Evolutionary conservation across 2,329 filamentous ascomycete genomes (phyloP), one percentile per base, ranked within the genome.

Genomic region (Aspergillus felis): DNA sequence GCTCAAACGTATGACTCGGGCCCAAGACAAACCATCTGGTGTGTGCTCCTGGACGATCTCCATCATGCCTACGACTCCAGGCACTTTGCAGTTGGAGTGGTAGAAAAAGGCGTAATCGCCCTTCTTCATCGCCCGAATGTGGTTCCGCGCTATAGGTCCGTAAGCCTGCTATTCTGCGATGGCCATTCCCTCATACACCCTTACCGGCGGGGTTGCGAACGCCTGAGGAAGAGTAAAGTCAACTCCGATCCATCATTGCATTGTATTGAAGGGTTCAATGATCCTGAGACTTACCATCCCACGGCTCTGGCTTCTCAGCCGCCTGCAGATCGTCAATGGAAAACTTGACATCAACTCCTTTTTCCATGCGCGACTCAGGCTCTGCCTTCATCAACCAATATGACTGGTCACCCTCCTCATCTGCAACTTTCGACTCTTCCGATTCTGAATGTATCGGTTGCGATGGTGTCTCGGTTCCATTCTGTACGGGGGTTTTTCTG

Each of bases 21-120:
- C 14, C 38, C 64, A 74, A 55, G 32, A 74, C 83, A 65, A 76
- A 90, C 89, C 77, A 67, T 99, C 94, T 8, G 90, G 83, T 2
- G 88, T 87, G 64, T 91, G 89, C 70, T 96, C 92, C 62, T 85
- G 82, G 17, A 95, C 92, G 61, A 99, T 89, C 68, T 94, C 89
- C 89, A 96, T 92, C 20, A 88, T 84, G 1, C 92, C 92, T 1
- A 88, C 91, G 50, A 97, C 91, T 2, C 90, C 93, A 0, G 92
- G 92, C 25, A 88, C 84, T 71, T 95, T 96, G 76, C 90, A 94
- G 68, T 94, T 96, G 50, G 90, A 96, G 75, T 97, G 93, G 71
- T 97, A 97, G 78, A 99, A 97, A 78, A 99, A 97, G 27, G 92
- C 92, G 32, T 92, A 81, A 70, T 99, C 94, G 52, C 92, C 92